These are phyloP conservation scores for Barnettozyma californica DNA, from an alignment of 805 yeast species.

Conservation along the genomic window DNA sequence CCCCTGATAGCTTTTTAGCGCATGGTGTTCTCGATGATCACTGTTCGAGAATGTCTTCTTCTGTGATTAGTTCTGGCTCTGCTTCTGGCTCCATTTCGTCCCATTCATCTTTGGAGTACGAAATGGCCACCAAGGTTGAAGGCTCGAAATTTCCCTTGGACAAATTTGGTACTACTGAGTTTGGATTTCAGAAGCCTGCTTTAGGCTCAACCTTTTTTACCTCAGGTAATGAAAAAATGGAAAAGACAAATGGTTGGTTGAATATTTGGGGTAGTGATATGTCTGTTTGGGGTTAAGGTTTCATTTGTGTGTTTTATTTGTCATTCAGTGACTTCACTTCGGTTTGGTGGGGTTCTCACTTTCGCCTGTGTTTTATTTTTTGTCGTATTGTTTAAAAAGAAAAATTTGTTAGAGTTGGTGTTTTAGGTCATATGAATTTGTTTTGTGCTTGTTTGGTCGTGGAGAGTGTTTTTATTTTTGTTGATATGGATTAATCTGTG, in stretches of 20 bases:
- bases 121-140: background rate
- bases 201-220: background rate
- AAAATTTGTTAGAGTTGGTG: background rate
- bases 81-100: constrained; percentile 17
- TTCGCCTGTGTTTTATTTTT: background rate
- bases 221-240: constrained; percentile 7
- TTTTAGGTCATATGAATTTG: background rate
- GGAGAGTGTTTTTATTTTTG: background rate
- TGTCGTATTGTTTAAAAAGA: background rate
- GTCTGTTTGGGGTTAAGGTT: constrained; percentile 26
- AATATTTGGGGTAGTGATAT: constrained; percentile 28
- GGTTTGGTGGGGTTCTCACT: background rate
- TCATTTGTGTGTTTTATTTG: background rate
- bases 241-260: constrained; percentile 21
- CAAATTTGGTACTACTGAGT: constrained; percentile 1
- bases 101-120: constrained; percentile 1
- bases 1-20: constrained; percentile 17
- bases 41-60: constrained; percentile 16
- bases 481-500: background rate
- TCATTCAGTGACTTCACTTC: background rate
- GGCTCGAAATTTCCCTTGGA: background rate
- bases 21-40: constrained; percentile 13
- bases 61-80: constrained; percentile 21
- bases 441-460: background rate
- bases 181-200: background rate